Percentiles rank a stretch among this genome's conserved stretches.
phyloP scores from a whole-genome alignment of 495 filamentous ascomycete species.

The Letharia lupina region DNA sequence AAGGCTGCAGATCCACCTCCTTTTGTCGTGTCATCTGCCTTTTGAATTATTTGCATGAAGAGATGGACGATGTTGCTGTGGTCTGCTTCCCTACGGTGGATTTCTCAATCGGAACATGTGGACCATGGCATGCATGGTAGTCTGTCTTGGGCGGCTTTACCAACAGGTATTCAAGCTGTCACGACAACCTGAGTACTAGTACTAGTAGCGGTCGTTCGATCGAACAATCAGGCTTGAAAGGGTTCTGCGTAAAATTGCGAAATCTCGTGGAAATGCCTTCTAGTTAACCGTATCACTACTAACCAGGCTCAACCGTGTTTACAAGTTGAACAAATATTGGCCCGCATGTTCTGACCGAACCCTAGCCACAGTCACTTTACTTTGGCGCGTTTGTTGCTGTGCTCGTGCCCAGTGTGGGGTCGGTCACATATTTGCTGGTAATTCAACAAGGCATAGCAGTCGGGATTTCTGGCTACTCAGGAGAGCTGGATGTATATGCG shows the following conservation, averaged over 20 bases:
- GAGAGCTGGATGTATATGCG: background rate
- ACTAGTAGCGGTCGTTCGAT: background rate
- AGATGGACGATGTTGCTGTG: background rate
- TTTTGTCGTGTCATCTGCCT: background rate
- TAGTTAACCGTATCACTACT: background rate
- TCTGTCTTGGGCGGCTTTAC: background rate
- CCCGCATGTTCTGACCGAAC: background rate
- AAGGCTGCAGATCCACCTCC: background rate
- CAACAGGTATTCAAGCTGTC: background rate
- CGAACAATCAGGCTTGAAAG: background rate
- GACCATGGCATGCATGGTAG: background rate
- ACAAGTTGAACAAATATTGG: background rate
- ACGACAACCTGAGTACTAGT: background rate
- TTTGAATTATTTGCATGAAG: background rate
- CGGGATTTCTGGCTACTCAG: background rate
- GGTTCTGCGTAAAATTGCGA: background rate
- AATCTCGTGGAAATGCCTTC: background rate
- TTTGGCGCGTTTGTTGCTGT: background rate
- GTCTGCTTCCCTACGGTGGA: background rate
- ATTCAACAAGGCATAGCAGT: background rate
- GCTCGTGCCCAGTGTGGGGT: background rate
- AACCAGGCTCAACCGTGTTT: background rate
- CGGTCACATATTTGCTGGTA: background rate
- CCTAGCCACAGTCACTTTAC: background rate
- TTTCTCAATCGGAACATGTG: background rate